Conservation (phyloP, 768 basidiomycete genomes). For the Collybia nuda region DNA sequence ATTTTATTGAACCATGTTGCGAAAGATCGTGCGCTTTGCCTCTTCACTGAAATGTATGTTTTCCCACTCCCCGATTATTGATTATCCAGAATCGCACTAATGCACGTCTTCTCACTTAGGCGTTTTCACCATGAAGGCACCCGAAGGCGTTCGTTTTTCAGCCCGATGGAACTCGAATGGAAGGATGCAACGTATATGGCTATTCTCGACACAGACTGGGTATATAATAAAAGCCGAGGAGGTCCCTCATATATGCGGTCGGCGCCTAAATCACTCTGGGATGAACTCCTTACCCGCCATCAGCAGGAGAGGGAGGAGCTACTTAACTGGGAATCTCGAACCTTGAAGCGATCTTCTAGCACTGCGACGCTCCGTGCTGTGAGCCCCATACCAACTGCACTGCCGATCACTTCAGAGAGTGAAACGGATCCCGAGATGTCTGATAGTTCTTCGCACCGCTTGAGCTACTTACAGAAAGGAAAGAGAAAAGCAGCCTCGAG, state of each 20-base stretch:
- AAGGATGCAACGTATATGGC: constrained; percentile 62
- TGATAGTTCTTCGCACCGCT: background rate
- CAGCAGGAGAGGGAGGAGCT: constrained; percentile 57
- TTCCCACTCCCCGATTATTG: background rate
- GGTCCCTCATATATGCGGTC: constrained; percentile 12
- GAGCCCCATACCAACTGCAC: background rate
- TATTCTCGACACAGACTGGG: constrained; percentile 64
- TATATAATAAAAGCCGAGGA: constrained; percentile 22
- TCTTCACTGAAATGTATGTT: constrained; percentile 47
- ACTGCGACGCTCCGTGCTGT: background rate
- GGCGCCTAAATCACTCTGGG: constrained; percentile 51
- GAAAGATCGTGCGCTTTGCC: constrained; percentile 40
- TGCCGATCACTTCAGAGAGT: background rate
- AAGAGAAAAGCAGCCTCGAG: background rate
- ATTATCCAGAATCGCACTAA: background rate
- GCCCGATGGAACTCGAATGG: constrained; percentile 44
- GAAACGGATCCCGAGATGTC: background rate
- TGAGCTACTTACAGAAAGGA: background rate
- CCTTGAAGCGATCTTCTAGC: constrained; percentile 3
- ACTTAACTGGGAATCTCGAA: constrained; percentile 45
- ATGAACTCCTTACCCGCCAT: constrained; percentile 60
- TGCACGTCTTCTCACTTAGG: constrained; percentile 22
- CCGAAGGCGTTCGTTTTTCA: constrained; percentile 52
- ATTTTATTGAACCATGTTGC: constrained; percentile 44
- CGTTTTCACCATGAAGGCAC: constrained; percentile 67